Evolutionary conservation across 1,284 basidiomycete species (phyloP).

Genomic region (Agroathelia rolfsii): DNA sequence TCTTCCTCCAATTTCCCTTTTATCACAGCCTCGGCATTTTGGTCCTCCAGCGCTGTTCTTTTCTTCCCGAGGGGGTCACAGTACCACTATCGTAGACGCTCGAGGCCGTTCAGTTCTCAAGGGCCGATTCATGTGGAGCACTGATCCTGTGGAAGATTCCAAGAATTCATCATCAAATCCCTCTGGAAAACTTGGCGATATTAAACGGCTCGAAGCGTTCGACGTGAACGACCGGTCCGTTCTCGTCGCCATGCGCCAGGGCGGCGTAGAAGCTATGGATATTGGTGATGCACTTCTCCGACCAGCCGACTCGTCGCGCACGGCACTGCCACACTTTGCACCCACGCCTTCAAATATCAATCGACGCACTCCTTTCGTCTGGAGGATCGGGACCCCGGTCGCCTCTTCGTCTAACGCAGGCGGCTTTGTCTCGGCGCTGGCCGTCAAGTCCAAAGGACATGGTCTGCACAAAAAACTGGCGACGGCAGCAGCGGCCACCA

Average conservation of each 20-base stretch:
- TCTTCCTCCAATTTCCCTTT: constrained; percentile 65
- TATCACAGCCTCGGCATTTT: constrained; percentile 73
- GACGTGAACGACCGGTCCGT: constrained; percentile 64
- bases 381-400: constrained; percentile 68
- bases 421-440: constrained; percentile 21
- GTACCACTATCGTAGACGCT: constrained; percentile 75
- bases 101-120: constrained; percentile 75
- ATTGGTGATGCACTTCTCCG: constrained; percentile 64
- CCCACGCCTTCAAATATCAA: constrained; percentile 50
- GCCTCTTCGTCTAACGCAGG: constrained; percentile 30
- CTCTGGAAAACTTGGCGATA: constrained; percentile 57
- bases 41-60: constrained; percentile 82
- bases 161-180: constrained; percentile 22
- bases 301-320: constrained; percentile 68
- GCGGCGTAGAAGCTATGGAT: constrained; percentile 70
- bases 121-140: constrained; percentile 67
- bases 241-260: constrained; percentile 72
- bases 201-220: constrained; percentile 70
- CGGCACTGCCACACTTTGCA: constrained; percentile 54
- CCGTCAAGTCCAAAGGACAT: constrained; percentile 29
- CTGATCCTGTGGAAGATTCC: constrained; percentile 45
- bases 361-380: constrained; percentile 62
- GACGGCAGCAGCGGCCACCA: constrained; percentile 34
- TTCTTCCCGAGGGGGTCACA: constrained; percentile 76
- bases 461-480: constrained; percentile 35